Evolutionary conservation across 495 filamentous ascomycete genomes (phyloP), one percentile per base, ranked within the genome.

Genomic region (Penicillium desertorum): DNA sequence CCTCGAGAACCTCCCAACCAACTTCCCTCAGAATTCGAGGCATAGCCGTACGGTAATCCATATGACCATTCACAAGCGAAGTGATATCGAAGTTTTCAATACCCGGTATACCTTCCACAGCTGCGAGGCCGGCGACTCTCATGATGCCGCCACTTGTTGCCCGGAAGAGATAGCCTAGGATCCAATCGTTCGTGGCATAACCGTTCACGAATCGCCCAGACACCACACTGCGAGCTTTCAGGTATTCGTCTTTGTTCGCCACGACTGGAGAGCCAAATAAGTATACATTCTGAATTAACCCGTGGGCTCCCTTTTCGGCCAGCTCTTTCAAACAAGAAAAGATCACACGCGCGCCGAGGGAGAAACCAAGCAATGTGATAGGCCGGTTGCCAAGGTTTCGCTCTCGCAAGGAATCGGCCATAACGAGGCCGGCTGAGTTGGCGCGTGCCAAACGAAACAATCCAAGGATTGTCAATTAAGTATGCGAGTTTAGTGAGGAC

Each of bases 391-490:
- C 94, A 10, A 99, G 81, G 66, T 97, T 97, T 11, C 91, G 83
- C 57, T 96, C 90, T 61, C 94, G 91, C 41, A 99, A 73, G 1
- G 92, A 96, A 72, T 99, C 94, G 2, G 94, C 94, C 23, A 99
- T 82, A 62, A 99, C 94, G n/a, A 96, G 78, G 5, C 94, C 94
- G 25, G 93, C 90, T 49, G 87, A 79, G 59, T 87, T 89, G 37
- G 94, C 95, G 55, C 94, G 87, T 58, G 91, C 90, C 23, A 96
- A n/a, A 81, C 3, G 95, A 98, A 17, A 96, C 92, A 16, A 86
- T 90, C 94, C 94, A 99, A 0, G 94, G 94, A 61, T 99, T 99
- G 71, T 99, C 94, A 64, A 99, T 96, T 9, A 99, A 79, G 65
- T 99, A 99, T 4, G 94, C 83, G 9, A 99, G 86, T 66, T 99